Evolutionary conservation across 1,284 basidiomycete genomes (phyloP), one percentile per base, ranked within the genome.

Genomic region (Flammula alnicola): DNA sequence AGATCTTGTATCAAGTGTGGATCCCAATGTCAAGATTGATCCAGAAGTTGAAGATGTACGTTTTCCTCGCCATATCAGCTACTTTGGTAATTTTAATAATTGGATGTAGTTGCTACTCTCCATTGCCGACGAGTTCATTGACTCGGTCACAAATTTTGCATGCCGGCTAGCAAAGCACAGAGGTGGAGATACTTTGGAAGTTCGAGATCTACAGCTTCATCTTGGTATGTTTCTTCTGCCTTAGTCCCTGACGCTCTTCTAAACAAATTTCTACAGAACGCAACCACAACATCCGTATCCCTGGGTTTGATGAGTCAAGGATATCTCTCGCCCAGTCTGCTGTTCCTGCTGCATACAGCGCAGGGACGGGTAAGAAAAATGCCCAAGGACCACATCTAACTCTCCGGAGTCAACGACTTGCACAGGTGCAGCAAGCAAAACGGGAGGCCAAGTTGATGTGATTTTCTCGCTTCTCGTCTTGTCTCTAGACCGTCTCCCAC

Each of bases 101-200:
- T 2, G 0, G 5, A 27, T 36, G 27, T 61, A 97, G 94, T 76
- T 98, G 10, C 74, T 99, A 3, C 76, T 99, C 2, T 88, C 93
- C 54, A 81, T 98, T 32, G 93, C 94, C 6, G 96, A 99, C 68
- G 97, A 99, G 67, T 98, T 98, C 65, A 90, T 97, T 59, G 96
- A 99, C 66, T 93, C 93, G 7, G 91, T 98, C 16, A 92, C 93
- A 0, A 90, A 95, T 63, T 93, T 97, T 64, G 83, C 88, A 0
- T 98, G 95, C 67, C 84, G 89, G 31, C 77, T 99, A 0, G 95
- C 97, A 2, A 96, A 95, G 67, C 96, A 99, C 65, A 78, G 96
- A 14, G 89, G 88, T 31, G 87, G 86, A 2, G 92, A 95, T 58
- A 86, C 89, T 2, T 77, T 99, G 11, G 96, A 99, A 71, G 91